Evolutionary conservation across 345 rosid genomes (phyloP).

Genomic region (Streptanthus diversifolius): DNA sequence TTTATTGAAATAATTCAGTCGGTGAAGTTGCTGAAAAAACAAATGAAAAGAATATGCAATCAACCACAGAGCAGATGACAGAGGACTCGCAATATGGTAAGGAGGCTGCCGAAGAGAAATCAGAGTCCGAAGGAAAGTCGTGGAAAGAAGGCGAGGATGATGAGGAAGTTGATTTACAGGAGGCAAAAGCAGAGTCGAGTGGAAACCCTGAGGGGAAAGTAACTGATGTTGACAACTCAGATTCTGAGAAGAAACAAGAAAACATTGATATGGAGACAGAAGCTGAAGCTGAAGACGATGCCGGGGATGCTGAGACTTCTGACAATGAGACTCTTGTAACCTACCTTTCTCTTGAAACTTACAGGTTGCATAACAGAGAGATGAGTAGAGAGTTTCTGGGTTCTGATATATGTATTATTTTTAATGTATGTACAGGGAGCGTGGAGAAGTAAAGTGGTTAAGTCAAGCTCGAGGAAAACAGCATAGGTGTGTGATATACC

Average conservation of each 20-base stretch:
- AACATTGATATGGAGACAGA: slow-evolving; percentile 32
- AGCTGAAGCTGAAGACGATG: slow-evolving; percentile 28
- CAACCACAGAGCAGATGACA: slow-evolving; percentile 40
- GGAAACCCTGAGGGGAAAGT: slow-evolving; percentile 42
- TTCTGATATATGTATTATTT: not conserved
- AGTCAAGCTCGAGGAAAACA: slow-evolving; percentile 44
- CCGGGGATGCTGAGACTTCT: slow-evolving; percentile 51
- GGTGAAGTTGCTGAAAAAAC: slow-evolving; percentile 37
- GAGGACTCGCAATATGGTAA: slow-evolving; percentile 34
- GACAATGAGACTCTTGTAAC: slow-evolving; percentile 95
- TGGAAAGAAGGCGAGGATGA: slow-evolving; percentile 33
- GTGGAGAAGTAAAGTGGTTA: slow-evolving; percentile 63
- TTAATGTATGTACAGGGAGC: slow-evolving; percentile 61
- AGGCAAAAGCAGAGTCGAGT: slow-evolving; percentile 39
- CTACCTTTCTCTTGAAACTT: slow-evolving; percentile 9
- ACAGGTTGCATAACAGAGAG: not conserved
- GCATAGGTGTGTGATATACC: slow-evolving; percentile 26
- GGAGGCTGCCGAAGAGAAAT: slow-evolving; percentile 45
- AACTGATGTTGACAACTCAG: slow-evolving; percentile 37
- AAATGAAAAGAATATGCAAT: slow-evolving; percentile 42
- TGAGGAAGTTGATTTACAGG: slow-evolving; percentile 38
- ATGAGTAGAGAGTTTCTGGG: not conserved
- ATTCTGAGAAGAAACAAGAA: slow-evolving; percentile 44
- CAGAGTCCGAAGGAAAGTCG: slow-evolving; percentile 44
- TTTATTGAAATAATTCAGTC: slow-evolving; percentile 39